Evolutionary conservation across 176 grass and related monocot species (phyloP).

Genomic region (Saccharum officinarum): DNA sequence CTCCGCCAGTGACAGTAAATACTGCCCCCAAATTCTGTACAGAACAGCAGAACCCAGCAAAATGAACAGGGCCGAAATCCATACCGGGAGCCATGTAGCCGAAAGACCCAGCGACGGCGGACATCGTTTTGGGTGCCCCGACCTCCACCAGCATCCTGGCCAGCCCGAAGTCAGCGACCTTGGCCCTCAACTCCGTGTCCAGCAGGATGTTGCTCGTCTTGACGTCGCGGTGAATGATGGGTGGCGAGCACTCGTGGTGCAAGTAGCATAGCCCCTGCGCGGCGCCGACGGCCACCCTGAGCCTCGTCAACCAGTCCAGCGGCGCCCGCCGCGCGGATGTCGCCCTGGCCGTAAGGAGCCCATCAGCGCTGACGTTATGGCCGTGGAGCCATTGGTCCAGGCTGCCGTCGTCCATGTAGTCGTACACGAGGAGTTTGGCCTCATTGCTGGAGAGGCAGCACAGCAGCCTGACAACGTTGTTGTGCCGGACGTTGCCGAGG

Average conservation of each 20-base stretch:
- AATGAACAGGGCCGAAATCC: neutral
- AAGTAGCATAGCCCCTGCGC: conserved; percentile 80
- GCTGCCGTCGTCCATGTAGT: conserved; percentile 88
- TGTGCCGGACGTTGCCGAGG: conserved; percentile 67
- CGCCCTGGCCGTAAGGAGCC: neutral
- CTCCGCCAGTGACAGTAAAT: too few species aligned
- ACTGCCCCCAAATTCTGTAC: neutral
- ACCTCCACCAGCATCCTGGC: conserved; percentile 64
- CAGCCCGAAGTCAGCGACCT: conserved; percentile 83
- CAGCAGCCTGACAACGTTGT: conserved; percentile 74
- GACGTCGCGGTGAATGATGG: conserved; percentile 79
- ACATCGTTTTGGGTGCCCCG: conserved; percentile 54
- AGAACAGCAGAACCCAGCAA: conserved; percentile 17
- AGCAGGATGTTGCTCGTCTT: conserved; percentile 91
- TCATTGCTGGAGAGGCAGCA: conserved; percentile 70
- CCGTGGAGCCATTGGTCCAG: conserved; percentile 74
- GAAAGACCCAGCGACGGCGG: conserved; percentile 67
- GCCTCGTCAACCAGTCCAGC: conserved; percentile 70
- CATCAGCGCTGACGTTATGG: neutral
- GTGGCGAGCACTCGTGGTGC: conserved; percentile 76
- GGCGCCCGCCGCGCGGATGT: too few species aligned
- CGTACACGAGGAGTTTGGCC: conserved; percentile 81
- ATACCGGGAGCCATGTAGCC: conserved; percentile 96
- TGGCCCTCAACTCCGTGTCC: conserved; percentile 64
- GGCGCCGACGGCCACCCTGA: conserved; percentile 62